Base-by-base conservation (phyloP, 2,329 filamentous ascomycete genomes). In the Emydomyces testavorans region DNA sequence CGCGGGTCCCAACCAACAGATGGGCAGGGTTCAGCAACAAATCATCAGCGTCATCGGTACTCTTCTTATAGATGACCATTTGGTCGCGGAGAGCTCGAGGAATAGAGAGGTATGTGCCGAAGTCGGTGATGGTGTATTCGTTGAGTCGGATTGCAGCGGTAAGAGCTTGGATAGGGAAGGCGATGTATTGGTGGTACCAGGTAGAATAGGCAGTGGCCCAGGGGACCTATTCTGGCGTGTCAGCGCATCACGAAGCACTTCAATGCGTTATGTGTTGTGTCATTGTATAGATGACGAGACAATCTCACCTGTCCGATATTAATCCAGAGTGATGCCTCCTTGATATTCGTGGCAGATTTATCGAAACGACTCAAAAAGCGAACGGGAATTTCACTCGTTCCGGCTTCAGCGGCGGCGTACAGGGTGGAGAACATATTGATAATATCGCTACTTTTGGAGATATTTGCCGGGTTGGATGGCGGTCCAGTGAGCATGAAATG, bases 291-390 rank as follows among this genome's bases (percentile, higher is more conserved):
- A n/a, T n/a, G n/a, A n/a, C 11, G 10, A 3, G 21, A 2, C 2
- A 8, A 21, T 23, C 38, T 38, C 18, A 59, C 61, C 55, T 72
- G 71, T 3, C 70, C 71, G 28, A 73, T 71, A 0, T 58, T 56
- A 3, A 68, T 62, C 69, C 70, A 74, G 2, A 73, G 56, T 31
- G 63, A 52, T 0, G 67, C 66, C 44, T 73, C 71, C 50, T 71
- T 71, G 42, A 73, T 71, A 50, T 72, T 73, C 2, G 69, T 72
- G 0, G 71, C 71, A 2, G 69, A 72, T 54, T 73, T 73, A 51
- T 73, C 71, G 42, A 64, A 74, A 1, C 71, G 63, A 24, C 59
- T 66, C 8, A 72, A 56, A 45, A 72, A 73, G 11, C 67, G 63
- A 1, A 70, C 63, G 0, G 64, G 61, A 0, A 61, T 56, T 1